phyloP scores from a whole-genome alignment of 2,329 filamentous ascomycete species.

The Dactylonectria macrodidyma region DNA sequence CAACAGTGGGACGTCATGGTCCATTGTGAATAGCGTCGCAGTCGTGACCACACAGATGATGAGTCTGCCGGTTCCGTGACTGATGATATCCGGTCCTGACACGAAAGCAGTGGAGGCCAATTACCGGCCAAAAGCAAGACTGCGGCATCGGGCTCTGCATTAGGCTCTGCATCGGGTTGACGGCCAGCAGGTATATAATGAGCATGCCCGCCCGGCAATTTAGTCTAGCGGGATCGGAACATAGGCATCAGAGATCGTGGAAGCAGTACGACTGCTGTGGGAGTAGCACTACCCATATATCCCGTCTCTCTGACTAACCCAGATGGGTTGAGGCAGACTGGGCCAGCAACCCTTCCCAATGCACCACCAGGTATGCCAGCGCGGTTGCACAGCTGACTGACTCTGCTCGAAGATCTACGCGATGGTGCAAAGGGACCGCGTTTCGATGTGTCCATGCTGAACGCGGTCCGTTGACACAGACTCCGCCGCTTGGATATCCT shows the following conservation, averaged over 20 bases:
- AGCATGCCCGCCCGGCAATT: conserved; percentile 16
- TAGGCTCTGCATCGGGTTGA: background rate
- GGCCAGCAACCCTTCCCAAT: conserved; percentile 10
- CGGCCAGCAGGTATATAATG: conserved; percentile 21
- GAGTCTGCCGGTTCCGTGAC: conserved; percentile 27
- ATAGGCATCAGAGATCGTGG: conserved; percentile 13
- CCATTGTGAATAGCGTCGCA: conserved; percentile 24
- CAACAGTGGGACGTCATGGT: conserved; percentile 24
- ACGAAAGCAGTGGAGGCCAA: conserved; percentile 16
- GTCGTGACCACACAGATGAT: conserved; percentile 26
- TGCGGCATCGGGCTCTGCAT: conserved; percentile 18
- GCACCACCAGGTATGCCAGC: conserved; percentile 20
- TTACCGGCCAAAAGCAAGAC: conserved; percentile 22
- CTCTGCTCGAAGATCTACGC: conserved; percentile 14
- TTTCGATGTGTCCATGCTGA: conserved; percentile 11
- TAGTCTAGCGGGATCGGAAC: background rate
- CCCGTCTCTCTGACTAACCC: background rate
- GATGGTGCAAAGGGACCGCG: conserved; percentile 21
- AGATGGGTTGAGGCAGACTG: background rate
- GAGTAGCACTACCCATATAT: conserved; percentile 13
- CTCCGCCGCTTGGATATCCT: conserved; percentile 13
- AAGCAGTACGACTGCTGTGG: background rate
- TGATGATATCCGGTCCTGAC: conserved; percentile 29
- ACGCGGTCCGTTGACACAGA: conserved; percentile 7
- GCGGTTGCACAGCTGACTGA: conserved; percentile 24